Evolutionary conservation across 129 eudicot genomes (phyloP), one percentile per base, ranked within the genome.

Genomic region (Erigeron canadensis): DNA sequence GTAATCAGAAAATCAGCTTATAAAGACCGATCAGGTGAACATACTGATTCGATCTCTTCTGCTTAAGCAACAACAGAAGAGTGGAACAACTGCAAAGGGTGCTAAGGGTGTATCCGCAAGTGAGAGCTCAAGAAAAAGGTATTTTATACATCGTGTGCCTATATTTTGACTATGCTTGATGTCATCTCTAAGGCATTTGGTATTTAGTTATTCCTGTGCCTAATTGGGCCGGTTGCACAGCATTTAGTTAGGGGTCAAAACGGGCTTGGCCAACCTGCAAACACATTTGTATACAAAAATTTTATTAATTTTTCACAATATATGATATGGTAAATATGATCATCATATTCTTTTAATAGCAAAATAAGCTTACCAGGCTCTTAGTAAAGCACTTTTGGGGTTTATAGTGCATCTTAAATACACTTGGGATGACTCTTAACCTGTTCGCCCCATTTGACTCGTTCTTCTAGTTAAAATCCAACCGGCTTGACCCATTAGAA

Each of bases 21-120:
- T 94, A 75, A 86, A 81, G 82, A 94, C 96, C 6, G 84, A 94
- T 85, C 96, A 94, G 60, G 77, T 57, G 64, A 94, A 94, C 83
- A 94, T 94, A 79, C 68, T 94, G 76, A 94, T 94, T 5, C 77
- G 97, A 80, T 87, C 96, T 22, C 99, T 94, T 73, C 66, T 80
- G 69, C 84, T 94, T 51, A 87, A 87, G 81, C 92, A 86, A 64
- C 91, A 86, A 55, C 97, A 90, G 28, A 86, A 84, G 75, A 83
- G 85, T 66, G 95, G 80, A 75, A 19, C 83, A 7, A 69, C 71
- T 73, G 80, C 90, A 54, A 89, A 84, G 73, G 86, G 81, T 67
- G 65, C 79, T 13, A 84, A 84, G 82, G 81, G 75, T 40, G 70
- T 41, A 41, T 68, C 81, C 57, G 44, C 86, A 48, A 74, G 54